A percentile compares a stretch with the other conserved stretches of the same genome.
phyloP scores from a whole-genome alignment of 1,139 yeast species.

The Diutina siamensis region DNA sequence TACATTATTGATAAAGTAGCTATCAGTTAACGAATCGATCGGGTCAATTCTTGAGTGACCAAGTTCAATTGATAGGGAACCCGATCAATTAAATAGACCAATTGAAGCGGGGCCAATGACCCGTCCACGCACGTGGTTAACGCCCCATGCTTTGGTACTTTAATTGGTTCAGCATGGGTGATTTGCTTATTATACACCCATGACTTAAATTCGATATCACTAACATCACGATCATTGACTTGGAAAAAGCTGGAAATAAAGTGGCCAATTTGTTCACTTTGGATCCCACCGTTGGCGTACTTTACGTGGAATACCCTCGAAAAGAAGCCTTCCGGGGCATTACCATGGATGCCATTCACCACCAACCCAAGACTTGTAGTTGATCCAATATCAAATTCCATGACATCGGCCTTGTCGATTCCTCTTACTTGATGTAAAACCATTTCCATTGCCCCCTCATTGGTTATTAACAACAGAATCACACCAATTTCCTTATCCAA shows the following conservation, averaged over 20 bases:
- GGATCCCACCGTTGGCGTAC: slow-evolving; percentile 3
- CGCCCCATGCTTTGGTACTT: not conserved
- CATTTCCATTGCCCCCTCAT: not conserved
- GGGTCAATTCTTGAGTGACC: not conserved
- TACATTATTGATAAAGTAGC: no score
- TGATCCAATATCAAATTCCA: not conserved
- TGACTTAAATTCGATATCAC: not conserved
- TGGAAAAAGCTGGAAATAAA: not conserved
- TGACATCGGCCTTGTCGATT: not conserved
- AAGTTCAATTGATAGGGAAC: not conserved
- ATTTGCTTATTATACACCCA: not conserved
- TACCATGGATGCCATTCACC: not conserved
- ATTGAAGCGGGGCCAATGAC: not conserved
- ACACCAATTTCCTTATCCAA: not conserved
- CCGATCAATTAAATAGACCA: not conserved
- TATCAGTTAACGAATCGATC: not conserved
- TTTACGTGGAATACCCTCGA: not conserved
- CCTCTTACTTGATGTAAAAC: not conserved
- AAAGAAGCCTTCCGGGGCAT: not conserved
- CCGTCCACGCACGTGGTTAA: not conserved
- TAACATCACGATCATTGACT: not conserved
- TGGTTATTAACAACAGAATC: not conserved
- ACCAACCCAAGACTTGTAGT: not conserved
- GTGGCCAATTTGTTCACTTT: slow-evolving; percentile 1
- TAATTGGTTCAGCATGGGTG: not conserved